phyloP scores from a whole-genome alignment of 768 basidiomycete species.

The Mycena pura region DNA sequence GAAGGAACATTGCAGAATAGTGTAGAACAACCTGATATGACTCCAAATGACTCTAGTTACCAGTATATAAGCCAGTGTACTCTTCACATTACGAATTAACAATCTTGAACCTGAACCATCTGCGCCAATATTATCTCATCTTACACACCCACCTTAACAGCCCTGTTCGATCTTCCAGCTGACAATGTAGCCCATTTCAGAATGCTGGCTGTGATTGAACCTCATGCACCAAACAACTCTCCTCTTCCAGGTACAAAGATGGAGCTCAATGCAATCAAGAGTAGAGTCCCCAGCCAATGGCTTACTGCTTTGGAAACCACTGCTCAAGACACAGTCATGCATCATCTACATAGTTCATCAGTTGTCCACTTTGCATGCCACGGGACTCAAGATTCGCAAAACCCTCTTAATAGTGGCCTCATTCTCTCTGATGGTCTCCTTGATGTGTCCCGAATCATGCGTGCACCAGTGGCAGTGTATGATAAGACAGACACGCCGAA shows the following conservation, averaged over 20 bases:
- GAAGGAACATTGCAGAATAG: too few species aligned
- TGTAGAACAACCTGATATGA: too few species aligned
- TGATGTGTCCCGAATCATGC: constrained; percentile 31
- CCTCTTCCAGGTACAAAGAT: constrained; percentile 1
- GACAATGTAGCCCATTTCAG: not conserved
- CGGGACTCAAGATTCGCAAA: constrained; percentile 31
- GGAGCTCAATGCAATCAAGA: constrained; percentile 4
- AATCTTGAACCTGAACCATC: too few species aligned
- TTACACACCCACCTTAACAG: constrained; percentile 24
- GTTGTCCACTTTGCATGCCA: constrained; percentile 43
- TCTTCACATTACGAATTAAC: too few species aligned
- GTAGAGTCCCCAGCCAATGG: not conserved
- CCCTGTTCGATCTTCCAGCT: constrained; percentile 10
- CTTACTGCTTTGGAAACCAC: not conserved
- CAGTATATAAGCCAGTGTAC: too few species aligned
- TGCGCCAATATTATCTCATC: too few species aligned
- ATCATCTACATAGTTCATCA: constrained; percentile 5
- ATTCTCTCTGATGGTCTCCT: constrained; percentile 26
- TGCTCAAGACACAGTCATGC: not conserved
- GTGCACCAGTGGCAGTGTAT: not conserved
- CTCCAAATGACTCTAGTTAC: too few species aligned
- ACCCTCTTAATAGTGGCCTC: constrained; percentile 35
- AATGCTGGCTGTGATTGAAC: constrained; percentile 7
- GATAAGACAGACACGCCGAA: too few species aligned
- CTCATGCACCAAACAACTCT: not conserved